phyloP scores from a whole-genome alignment of 2,329 filamentous ascomycete genomes.

The Lithohypha guttulata region DNA sequence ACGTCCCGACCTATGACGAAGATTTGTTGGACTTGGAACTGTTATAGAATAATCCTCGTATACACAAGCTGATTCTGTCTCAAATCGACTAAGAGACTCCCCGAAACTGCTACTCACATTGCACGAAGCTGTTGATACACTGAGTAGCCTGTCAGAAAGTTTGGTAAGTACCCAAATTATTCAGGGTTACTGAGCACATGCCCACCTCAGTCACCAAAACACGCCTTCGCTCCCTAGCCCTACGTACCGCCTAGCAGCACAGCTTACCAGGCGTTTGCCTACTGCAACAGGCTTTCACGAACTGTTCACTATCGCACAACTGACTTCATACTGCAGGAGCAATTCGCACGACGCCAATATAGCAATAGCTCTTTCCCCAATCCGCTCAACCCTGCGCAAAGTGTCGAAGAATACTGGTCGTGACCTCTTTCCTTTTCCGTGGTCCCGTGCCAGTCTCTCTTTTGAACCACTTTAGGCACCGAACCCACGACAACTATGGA shows the following conservation, averaged over 20 bases:
- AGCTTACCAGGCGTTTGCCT: constrained; percentile 5
- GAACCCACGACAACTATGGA: constrained; percentile 56
- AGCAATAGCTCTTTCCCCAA: neutral
- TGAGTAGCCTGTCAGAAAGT: too few relatives aligned
- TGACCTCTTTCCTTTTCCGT: constrained; percentile 9
- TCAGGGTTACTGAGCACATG: constrained; percentile 2
- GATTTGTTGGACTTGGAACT: too few relatives aligned
- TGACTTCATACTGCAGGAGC: neutral
- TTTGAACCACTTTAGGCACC: constrained; percentile 6
- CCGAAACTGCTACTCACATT: too few relatives aligned
- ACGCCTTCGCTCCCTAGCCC: constrained; percentile 2
- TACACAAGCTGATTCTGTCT: too few relatives aligned
- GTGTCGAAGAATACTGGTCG: neutral
- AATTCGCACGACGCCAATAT: neutral
- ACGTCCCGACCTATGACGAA: too few relatives aligned
- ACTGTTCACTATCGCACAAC: neutral
- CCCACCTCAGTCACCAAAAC: constrained; percentile 1
- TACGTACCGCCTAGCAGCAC: neutral
- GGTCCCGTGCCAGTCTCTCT: constrained; percentile 10
- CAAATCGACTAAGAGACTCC: too few relatives aligned
- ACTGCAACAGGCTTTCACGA: neutral
- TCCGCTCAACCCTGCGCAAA: neutral
- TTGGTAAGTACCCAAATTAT: constrained; percentile 4
- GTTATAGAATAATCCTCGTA: too few relatives aligned
- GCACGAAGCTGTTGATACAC: too few relatives aligned